Conservation (phyloP, 75 land plant genomes). For the Cryptomeria japonica region DNA sequence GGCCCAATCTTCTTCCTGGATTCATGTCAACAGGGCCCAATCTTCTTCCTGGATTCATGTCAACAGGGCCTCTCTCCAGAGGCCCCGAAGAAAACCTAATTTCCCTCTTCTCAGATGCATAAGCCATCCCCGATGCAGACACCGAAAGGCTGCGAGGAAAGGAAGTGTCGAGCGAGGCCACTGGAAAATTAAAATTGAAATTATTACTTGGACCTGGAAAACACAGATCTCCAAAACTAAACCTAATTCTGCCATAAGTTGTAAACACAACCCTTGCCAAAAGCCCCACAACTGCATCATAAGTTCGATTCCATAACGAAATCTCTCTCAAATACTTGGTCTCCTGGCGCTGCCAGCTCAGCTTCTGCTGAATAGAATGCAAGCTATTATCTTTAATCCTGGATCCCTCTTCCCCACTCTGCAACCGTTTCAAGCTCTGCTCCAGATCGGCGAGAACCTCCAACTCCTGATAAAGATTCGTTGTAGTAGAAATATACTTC, state of each 20-base stretch:
- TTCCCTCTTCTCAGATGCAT: background rate
- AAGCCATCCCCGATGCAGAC: background rate
- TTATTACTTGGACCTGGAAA: conserved; percentile 6
- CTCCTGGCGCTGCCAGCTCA: conserved; percentile 84
- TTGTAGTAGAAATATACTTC: conserved; percentile 57
- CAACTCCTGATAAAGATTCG: conserved; percentile 73
- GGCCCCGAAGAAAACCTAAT: background rate
- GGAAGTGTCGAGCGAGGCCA: background rate
- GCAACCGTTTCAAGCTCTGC: conserved; percentile 63
- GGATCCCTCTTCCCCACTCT: conserved; percentile 39
- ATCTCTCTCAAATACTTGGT: conserved; percentile 64
- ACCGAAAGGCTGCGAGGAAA: conserved; percentile 10
- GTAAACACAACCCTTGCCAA: conserved; percentile 84
- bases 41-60: conserved; percentile 4
- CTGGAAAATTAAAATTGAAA: conserved; percentile 10
- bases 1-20: conserved; percentile 7
- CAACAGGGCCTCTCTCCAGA: conserved; percentile 1
- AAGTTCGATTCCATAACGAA: conserved; percentile 93
- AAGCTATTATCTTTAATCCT: conserved; percentile 46
- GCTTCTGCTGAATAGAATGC: conserved; percentile 76
- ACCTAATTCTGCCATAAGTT: conserved; percentile 61
- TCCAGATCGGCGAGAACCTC: conserved; percentile 84
- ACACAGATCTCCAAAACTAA: conserved; percentile 62
- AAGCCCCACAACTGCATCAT: conserved; percentile 71
- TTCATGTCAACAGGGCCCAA: background rate